These are phyloP conservation scores for Ulota crispa DNA, from an alignment of 225 moss, liverwort and hornwort genomes.

Conservation along the genomic window DNA sequence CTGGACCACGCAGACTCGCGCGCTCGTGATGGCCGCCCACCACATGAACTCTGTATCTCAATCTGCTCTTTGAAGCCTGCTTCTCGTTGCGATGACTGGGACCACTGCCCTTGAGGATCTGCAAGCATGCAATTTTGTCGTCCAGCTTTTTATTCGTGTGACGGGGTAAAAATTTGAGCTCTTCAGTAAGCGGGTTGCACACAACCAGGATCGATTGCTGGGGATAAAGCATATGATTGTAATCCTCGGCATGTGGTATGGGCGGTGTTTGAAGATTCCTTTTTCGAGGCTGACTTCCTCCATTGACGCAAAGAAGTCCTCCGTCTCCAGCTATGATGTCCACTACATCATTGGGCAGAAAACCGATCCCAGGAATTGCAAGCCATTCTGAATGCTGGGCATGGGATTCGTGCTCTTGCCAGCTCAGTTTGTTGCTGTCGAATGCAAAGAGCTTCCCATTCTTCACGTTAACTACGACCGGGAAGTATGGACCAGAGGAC, in stretches of 20 bases:
- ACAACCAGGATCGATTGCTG: constrained; percentile 57
- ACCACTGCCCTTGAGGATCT: constrained; percentile 24
- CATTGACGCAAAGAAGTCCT: constrained; percentile 53
- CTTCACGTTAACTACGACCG: constrained; percentile 35
- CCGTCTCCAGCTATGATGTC: constrained; percentile 52
- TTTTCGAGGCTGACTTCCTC: constrained; percentile 44
- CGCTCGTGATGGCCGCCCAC: constrained; percentile 53
- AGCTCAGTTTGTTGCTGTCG: constrained; percentile 26
- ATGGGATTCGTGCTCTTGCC: constrained; percentile 9
- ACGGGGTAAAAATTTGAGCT: constrained; percentile 49
- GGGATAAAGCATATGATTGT: constrained; percentile 45
- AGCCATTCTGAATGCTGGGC: constrained; percentile 42
- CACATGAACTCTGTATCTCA: constrained; percentile 48
- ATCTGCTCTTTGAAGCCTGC: constrained; percentile 11
- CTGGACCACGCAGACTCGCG: constrained; percentile 31
- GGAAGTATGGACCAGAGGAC: constrained; percentile 33
- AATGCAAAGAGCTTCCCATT: constrained; percentile 45
- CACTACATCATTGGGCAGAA: constrained; percentile 38
- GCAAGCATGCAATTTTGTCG: constrained; percentile 47
- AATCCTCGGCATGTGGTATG: constrained; percentile 51
- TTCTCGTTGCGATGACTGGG: constrained; percentile 7
- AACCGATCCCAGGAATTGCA: constrained; percentile 40
- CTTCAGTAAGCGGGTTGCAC: constrained; percentile 51
- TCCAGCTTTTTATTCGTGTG: constrained; percentile 53
- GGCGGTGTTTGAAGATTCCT: constrained; percentile 42